Conservation (phyloP, 257 asterid species). For the Solanum tarapatanum region DNA sequence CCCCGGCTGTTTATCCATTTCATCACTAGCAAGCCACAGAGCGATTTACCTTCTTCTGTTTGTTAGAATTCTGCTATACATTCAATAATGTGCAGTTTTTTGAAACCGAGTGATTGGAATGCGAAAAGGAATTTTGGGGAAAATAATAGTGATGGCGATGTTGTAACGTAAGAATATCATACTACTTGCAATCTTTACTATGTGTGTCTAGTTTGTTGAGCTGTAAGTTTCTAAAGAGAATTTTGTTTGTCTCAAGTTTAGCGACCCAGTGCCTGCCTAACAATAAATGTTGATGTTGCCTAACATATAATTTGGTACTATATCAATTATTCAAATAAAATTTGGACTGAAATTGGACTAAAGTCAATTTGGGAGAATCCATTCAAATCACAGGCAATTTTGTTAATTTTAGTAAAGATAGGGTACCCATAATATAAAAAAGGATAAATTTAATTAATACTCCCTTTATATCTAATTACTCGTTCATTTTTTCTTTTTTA, state of each 20-base stretch:
- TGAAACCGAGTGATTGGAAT: background rate
- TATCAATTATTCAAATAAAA: background rate
- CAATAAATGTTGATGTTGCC: background rate
- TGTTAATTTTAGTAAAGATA: background rate
- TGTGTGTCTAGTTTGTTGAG: background rate
- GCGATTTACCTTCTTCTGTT: background rate
- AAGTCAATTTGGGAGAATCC: background rate
- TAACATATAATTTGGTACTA: background rate
- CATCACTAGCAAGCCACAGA: background rate
- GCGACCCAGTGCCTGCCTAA: background rate
- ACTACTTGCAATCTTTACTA: background rate
- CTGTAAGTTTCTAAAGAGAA: background rate
- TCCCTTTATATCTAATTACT: too few species aligned
- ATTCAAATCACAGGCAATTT: background rate
- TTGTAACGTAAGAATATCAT: background rate
- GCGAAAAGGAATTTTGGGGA: background rate
- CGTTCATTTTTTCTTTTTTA: too few species aligned
- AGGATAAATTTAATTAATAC: too few species aligned
- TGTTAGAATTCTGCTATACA: background rate
- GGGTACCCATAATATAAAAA: background rate
- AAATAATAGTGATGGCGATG: background rate
- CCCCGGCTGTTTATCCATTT: constrained; percentile 37
- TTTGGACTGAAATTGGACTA: background rate
- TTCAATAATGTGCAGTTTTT: background rate
- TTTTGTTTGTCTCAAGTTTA: background rate